Base-by-base conservation (phyloP, 2,329 filamentous ascomycete genomes). In the Pochonia chlamydosporia region DNA sequence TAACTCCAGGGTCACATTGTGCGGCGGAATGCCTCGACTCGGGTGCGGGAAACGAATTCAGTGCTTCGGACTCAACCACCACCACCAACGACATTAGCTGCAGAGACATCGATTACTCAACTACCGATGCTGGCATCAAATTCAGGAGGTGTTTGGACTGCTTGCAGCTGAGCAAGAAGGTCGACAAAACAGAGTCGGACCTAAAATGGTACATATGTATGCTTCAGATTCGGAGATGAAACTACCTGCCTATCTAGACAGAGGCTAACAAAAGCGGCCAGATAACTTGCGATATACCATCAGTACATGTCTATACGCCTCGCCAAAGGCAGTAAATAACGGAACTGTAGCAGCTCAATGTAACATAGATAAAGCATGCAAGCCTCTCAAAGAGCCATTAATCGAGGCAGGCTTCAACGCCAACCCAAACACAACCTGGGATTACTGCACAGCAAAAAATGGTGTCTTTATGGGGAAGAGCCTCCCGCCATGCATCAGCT, bases 1-100 rank as follows among this genome's bases (percentile, higher is more conserved):
- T 79, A 2, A 71, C 74, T 2, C 73, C 76, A 1, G 72, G 71
- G 9, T 81, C 78, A 0, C 56, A 64, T 9, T 81, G 78, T 54
- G 68, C 75, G 0, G 59, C 69, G 0, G 49, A 71, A 2, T 81
- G 78, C 47, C 55, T 75, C 4, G 68, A 74, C 49, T 60, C 63
- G 3, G 48, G 57, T 0, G 59, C 63, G 11, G 58, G 55, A 9
- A 61, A 73, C 48, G 45, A 57, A 0, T 54, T 62, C 26, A 60
- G 68, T 18, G 52, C 71, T 0, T 53, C 54, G 2, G 54, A 60
- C 4, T 71, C 74, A 0, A 65, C 56, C 4, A 80, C 73, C 1
- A 69, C 62, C 16, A 51, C 68, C 1, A 61, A 64, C 1, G 76
- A 81, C 14, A 69, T 82, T 4, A 63, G 66, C 0, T 78, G 75